Percentiles rank a stretch among this genome's conserved stretches.
Evolutionary conservation across 73 alveolate species (phyloP).

Genomic region (Paramecium caudatum): DNA sequence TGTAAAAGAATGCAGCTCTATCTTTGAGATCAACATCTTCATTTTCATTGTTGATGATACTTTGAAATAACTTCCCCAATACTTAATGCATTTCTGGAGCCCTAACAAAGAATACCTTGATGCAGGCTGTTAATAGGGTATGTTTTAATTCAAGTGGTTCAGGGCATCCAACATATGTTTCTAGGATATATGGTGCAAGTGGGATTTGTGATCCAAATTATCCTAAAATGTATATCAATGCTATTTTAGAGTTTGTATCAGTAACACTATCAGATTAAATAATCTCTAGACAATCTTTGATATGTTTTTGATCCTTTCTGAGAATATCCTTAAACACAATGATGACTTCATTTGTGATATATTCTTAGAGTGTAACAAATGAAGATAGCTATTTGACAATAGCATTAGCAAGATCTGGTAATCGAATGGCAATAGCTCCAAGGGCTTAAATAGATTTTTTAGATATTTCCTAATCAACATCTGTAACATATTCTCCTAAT

Average conservation of each 20-base stretch:
- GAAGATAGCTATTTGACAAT: constrained; percentile 83
- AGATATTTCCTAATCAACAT: constrained; percentile 89
- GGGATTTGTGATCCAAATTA: constrained; percentile 62
- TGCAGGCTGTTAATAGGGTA: constrained; percentile 51
- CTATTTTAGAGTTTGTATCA: constrained; percentile 69
- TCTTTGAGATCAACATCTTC: constrained; percentile 73
- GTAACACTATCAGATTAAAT: constrained; percentile 57
- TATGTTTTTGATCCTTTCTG: constrained; percentile 68
- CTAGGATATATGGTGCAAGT: constrained; percentile 65
- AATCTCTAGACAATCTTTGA: constrained; percentile 66
- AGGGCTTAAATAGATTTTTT: constrained; percentile 87
- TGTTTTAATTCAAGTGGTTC: constrained; percentile 70
- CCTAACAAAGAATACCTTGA: constrained; percentile 58
- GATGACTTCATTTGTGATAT: constrained; percentile 85
- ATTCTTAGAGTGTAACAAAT: constrained; percentile 84
- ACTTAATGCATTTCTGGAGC: constrained; percentile 72
- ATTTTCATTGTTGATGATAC: constrained; percentile 59
- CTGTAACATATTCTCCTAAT: constrained; percentile 94
- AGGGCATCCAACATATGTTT: constrained; percentile 36
- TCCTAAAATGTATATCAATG: constrained; percentile 71
- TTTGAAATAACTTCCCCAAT: constrained; percentile 44
- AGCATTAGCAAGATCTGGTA: constrained; percentile 82
- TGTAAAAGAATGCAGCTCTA: constrained; percentile 74
- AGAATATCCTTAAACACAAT: constrained; percentile 78
- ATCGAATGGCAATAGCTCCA: constrained; percentile 85